Conservation (phyloP, 179 eudicot species). For the Gypsophila paniculata region DNA sequence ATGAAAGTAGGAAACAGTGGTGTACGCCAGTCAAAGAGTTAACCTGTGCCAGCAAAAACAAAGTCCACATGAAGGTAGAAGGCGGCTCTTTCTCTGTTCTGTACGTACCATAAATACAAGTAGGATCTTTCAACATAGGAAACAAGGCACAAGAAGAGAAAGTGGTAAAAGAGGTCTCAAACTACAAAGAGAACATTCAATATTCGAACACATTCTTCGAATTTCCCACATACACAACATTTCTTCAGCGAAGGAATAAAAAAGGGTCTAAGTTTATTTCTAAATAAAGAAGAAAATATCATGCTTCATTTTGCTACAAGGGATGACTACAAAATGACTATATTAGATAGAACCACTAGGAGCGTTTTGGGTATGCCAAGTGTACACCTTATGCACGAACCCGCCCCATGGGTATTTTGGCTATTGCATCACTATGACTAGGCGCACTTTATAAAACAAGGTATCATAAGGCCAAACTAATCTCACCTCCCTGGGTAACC, state of each 20-base stretch:
- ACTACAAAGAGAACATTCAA: background rate
- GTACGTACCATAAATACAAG: constrained; percentile 17
- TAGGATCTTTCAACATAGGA: background rate
- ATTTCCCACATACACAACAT: background rate
- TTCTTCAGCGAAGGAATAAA: background rate
- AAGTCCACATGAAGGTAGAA: constrained; percentile 85
- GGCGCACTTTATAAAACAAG: background rate
- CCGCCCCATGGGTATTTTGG: background rate
- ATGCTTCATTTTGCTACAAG: constrained; percentile 12
- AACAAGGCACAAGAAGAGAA: background rate
- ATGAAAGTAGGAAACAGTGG: constrained; percentile 1
- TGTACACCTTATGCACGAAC: background rate
- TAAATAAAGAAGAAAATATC: background rate
- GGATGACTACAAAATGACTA: background rate
- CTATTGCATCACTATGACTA: background rate
- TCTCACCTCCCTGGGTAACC: constrained; percentile 77
- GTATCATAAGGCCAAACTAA: constrained; percentile 14
- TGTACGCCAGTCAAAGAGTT: constrained; percentile 18
- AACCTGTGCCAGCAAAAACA: constrained; percentile 93
- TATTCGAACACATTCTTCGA: background rate
- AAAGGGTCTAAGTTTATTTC: background rate
- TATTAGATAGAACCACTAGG: background rate
- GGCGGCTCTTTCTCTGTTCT: constrained; percentile 87
- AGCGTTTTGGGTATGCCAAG: background rate
- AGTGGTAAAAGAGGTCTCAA: background rate